Base-by-base conservation (phyloP, 345 rosid genomes). In the Gossypium turneri region DNA sequence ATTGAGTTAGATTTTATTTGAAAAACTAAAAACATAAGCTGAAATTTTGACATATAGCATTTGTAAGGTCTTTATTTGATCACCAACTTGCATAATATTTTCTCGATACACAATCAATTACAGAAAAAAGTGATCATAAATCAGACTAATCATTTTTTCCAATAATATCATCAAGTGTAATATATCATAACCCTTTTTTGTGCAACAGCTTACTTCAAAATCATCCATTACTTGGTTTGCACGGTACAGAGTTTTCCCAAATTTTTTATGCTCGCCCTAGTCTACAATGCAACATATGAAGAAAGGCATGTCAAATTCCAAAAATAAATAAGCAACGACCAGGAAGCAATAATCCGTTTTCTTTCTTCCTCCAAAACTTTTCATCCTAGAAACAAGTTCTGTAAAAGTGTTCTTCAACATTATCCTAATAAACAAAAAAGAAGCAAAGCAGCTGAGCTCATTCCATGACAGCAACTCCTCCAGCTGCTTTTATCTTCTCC, bases 391-490 rank as follows among this genome's bases (percentile, higher is more conserved):
- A 47, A 47, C 15, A 19, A 2, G 27, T 58, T 11, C 27, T 10
- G 29, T 57, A 20, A 57, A 58, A 9, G 34, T 22, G 13, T 20
- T 58, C 24, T 57, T 12, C 62, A 11, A 10, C 16, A 58, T 58
- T 58, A 58, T 22, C 62, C 9, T 9, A 58, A 22, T 11, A 22
- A 22, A 10, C 1, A 58, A 58, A 24, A 22, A 24, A 9, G 4
- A 22, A 3, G 0, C 12, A 22, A 58, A 58, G 61, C 61, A 58
- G 16, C 29, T 10, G 50, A 45, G 34, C 48, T 82, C 78, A 86
- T 78, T 84, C 89, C 86, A 86, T 81, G 24, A 82, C 79, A 9
- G 84, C 83, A 75, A 81, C 79, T 25, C 87, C 87, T 63, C 89
- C 89, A 3, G 77, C 89, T 24, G 89, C 81, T 70, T 84, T 82